phyloP scores from a whole-genome alignment of 75 land plant species.

The Pinus taeda region DNA sequence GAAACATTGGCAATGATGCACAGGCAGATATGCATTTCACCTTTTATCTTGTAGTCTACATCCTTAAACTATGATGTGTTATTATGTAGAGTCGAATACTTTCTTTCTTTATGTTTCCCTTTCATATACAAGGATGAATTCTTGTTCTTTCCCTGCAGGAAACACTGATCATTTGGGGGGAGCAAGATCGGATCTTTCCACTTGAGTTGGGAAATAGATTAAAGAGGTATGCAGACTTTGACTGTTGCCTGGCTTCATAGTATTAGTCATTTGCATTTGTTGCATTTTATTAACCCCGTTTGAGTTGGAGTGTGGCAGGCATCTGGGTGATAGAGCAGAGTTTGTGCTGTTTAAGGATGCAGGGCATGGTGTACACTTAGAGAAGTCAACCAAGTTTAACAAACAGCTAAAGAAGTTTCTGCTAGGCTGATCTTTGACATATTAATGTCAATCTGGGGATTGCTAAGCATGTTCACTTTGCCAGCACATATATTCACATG shows the following conservation, averaged over 20 bases:
- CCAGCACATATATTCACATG: background rate
- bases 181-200: slow-evolving; percentile 68
- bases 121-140: background rate
- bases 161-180: slow-evolving; percentile 75
- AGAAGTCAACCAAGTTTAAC: slow-evolving; percentile 62
- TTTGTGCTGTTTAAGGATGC: slow-evolving; percentile 60
- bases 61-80: background rate
- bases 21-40: background rate
- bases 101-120: background rate
- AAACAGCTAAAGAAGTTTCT: slow-evolving; percentile 45
- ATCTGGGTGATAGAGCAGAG: slow-evolving; percentile 56
- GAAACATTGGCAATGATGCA: background rate
- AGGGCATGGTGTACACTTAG: slow-evolving; percentile 71
- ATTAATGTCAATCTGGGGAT: background rate
- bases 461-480: background rate
- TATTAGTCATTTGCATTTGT: background rate
- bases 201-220: slow-evolving; percentile 60
- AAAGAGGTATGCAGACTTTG: slow-evolving; percentile 31
- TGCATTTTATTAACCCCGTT: background rate
- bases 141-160: slow-evolving; percentile 34
- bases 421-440: slow-evolving; percentile 10
- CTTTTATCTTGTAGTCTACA: background rate
- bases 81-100: background rate
- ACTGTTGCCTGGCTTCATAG: background rate
- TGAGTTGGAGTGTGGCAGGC: slow-evolving; percentile 34